Evolutionary conservation across 345 rosid genomes (phyloP), one percentile per base, ranked within the genome.

Genomic region (Carallia pectinifolia): DNA sequence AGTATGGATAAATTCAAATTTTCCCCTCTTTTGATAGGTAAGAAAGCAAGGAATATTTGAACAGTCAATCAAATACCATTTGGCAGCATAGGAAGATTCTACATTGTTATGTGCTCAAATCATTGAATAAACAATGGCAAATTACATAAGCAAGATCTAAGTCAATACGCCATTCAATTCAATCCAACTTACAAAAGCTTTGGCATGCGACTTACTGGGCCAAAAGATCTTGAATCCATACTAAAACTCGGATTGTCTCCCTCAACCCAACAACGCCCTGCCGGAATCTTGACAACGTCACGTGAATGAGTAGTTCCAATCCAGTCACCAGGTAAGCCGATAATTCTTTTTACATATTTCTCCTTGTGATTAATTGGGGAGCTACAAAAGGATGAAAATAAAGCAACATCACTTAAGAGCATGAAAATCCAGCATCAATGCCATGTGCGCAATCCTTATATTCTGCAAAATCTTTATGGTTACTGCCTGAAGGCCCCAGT

Each of bases 181-280:
- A 67, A 9, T 6, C 8, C 17, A 56, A 56, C 39, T 17, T 40
- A 2, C 5, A 68, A 59, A 15, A 55, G 36, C 71, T 39, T 17
- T 30, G n/a, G 29, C 17, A 61, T 6, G 34, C 23, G 30, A 85
- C 95, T 89, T 84, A 95, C 98, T 4, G 96, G 89, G 73, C 98
- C 99, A 74, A 89, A 89, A 70, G 86, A 81, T 79, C 89, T 85
- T 5, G 98, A 90, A 79, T 95, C 98, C 70, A 79, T 40, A 82
- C 96, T 92, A 65, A 85, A 78, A 65, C 64, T 70, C 53, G 70
- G 61, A 81, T 90, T 86, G 69, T 90, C 98, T 72, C 98, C 99
- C 85, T 95, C 99, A 18, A 92, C 94, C 98, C 98, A 95, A 73
- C 96, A 95, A 70, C 86, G 97, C 61, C 99, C 98, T 70, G 85